Base-by-base conservation (phyloP, 2,329 filamentous ascomycete species). In the Pseudovirgaria hyperparasitica region DNA sequence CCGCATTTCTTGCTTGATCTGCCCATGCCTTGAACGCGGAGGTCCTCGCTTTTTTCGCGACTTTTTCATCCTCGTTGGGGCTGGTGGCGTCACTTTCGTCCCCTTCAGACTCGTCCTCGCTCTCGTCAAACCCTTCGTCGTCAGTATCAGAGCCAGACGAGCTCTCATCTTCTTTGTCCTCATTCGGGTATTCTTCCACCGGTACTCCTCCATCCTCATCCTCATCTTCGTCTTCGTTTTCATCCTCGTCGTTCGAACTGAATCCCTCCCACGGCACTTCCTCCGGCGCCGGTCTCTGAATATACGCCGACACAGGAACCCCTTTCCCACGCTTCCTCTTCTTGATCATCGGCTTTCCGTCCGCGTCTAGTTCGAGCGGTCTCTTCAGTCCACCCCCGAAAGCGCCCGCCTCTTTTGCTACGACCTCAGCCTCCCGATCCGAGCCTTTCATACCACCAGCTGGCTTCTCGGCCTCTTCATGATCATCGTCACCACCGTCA, bases 21-120 rank as follows among this genome's bases (percentile, higher is more conserved):
- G 90, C 90, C 90, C 90, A 98, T 3, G 78, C 70, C 52, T 96
- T 96, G 65, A 98, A 98, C 1, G 82, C 84, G 2, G 72, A 77
- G 22, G 65, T 55, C 13, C 62, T 52, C 30, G 57, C 57, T 36
- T 56, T 61, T 26, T 52, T 52, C 16, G 44, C 46, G 9, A 47
- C 46, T 26, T 59, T 57, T 3, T 38, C 39, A 5, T 56, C 51
- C 6, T 54, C 45, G 6, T 56, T 52, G 16, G 29, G 29, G 26
- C 46, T 49, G 25, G 33, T 42, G 5, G 43, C 43, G 22, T 41
- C 48, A 4, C 53, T 55, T 7, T 46, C 43, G 5, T 48, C 47
- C 5, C 45, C 39, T 3, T 43, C 41, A 4, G 23, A 23, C 0
- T 30, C 31, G 6, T 33, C 31, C 16, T 33, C 27, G 4, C n/a